Percentiles rank a stretch among this genome's conserved stretches.
phyloP scores from a whole-genome alignment of 2,329 filamentous ascomycete species.

The Coleophoma eucalyptorum region DNA sequence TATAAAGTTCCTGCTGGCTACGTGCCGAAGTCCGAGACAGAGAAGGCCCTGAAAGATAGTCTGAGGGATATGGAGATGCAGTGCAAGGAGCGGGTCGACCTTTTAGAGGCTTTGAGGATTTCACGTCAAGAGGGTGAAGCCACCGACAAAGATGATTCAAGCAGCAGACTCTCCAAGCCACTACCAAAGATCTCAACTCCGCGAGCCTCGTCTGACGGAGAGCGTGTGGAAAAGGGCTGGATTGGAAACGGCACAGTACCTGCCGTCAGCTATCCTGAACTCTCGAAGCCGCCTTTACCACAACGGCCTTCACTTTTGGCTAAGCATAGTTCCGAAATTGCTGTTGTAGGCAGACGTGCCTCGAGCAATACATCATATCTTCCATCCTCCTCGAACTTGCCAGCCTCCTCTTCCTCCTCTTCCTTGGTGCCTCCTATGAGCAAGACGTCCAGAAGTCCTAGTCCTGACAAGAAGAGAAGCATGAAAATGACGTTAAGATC shows the following conservation, averaged over 20 bases:
- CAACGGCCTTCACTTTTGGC: constrained; percentile 43
- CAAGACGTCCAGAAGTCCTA: constrained; percentile 41
- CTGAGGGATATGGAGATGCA: constrained; percentile 81
- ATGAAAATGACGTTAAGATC: constrained; percentile 60
- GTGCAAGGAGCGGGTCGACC: constrained; percentile 88
- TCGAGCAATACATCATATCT: constrained; percentile 5
- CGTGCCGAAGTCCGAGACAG: constrained; percentile 73
- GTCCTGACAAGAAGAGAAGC: constrained; percentile 53
- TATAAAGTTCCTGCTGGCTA: constrained; percentile 69
- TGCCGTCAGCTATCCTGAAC: constrained; percentile 72
- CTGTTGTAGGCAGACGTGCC: constrained; percentile 30
- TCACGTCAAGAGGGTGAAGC: constrained; percentile 45
- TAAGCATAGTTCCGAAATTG: constrained; percentile 48
- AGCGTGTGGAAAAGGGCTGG: constrained; percentile 45
- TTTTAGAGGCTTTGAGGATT: constrained; percentile 75
- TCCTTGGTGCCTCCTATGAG: constrained; percentile 25
- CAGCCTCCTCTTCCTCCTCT: constrained; percentile 9
- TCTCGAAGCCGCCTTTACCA: constrained; percentile 62
- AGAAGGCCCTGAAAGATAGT: constrained; percentile 77
- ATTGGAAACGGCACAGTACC: constrained; percentile 81
- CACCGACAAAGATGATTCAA: constrained; percentile 14
- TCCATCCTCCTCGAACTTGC: constrained; percentile 13
- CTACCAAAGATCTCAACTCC: constrained; percentile 21
- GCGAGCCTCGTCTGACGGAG: constrained; percentile 21
- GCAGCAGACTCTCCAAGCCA: constrained; percentile 24